These are phyloP conservation scores for Nelumbo lutea DNA, from an alignment of 164 flowering plant genomes.

Conservation along the genomic window DNA sequence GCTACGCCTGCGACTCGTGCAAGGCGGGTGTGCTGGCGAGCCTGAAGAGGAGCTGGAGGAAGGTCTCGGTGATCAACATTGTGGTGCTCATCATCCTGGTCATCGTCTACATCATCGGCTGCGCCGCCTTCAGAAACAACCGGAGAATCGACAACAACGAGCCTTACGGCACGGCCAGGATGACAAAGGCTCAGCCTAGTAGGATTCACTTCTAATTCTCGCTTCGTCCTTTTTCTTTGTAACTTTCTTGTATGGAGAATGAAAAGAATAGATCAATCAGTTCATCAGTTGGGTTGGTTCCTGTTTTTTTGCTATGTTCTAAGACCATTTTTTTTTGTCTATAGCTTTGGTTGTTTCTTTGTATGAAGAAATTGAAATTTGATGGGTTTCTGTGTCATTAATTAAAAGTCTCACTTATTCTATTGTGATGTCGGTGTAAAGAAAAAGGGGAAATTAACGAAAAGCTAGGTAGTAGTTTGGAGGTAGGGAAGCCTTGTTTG, in stretches of 20 bases:
- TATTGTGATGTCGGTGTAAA: no score
- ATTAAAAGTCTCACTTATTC: no score
- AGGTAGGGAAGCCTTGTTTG: no score
- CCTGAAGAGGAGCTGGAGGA: slow-evolving; percentile 91
- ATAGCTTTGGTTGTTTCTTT: no score
- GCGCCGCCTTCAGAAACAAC: slow-evolving; percentile 74
- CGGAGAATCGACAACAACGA: slow-evolving; percentile 71
- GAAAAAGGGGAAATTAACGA: no score
- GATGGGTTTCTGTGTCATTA: no score
- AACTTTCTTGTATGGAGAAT: slow-evolving; percentile 8
- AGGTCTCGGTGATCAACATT: slow-evolving; percentile 80
- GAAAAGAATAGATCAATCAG: background rate
- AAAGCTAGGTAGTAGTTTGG: no score
- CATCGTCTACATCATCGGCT: slow-evolving; percentile 58
- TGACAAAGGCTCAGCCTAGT: slow-evolving; percentile 80
- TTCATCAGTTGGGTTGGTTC: no score
- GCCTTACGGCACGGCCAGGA: slow-evolving; percentile 63
- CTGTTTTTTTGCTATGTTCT: no score
- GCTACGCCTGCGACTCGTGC: slow-evolving; percentile 82
- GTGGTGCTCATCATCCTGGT: slow-evolving; percentile 66
- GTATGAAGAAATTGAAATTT: no score
- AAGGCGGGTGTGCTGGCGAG: slow-evolving; percentile 87
- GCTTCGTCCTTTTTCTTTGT: background rate
- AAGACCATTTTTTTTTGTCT: background rate
- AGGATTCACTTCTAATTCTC: slow-evolving; percentile 41